Percentiles rank a stretch among this genome's conserved stretches.
These are phyloP conservation scores for Pyrenophora seminiperda DNA, from an alignment of 2,329 filamentous ascomycete species.

Conservation along the genomic window DNA sequence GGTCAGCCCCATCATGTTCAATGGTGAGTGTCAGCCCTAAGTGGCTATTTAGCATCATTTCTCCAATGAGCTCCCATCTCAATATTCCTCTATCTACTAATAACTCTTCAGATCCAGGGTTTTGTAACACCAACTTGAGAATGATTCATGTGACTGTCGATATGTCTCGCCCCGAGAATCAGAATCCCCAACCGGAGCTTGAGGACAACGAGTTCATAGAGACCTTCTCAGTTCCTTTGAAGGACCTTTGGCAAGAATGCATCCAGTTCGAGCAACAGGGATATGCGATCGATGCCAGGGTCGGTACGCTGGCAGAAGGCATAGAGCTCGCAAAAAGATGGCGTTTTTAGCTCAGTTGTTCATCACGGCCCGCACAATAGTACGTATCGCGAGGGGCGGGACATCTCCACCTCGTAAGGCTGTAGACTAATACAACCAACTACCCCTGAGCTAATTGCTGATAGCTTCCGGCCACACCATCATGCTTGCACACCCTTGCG, in stretches of 20 bases:
- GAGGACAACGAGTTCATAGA: conserved; percentile 86
- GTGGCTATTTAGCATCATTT: no score
- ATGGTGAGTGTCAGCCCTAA: conserved; percentile 38
- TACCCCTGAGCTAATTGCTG: no score
- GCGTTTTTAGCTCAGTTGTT: conserved; percentile 31
- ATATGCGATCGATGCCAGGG: conserved; percentile 77
- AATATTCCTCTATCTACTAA: neutral
- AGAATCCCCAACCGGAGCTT: conserved; percentile 68
- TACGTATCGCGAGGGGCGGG: neutral
- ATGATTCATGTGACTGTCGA: conserved; percentile 78
- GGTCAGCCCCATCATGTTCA: conserved; percentile 51
- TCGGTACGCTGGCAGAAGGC: conserved; percentile 78
- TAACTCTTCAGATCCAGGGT: conserved; percentile 45
- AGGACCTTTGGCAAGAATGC: conserved; percentile 68
- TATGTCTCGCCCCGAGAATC: conserved; percentile 70
- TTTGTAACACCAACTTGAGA: conserved; percentile 53
- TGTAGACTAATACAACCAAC: no score
- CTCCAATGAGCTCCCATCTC: neutral
- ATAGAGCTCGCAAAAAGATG: conserved; percentile 70
- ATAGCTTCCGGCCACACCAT: no score
- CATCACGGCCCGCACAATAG: neutral
- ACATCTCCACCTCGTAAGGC: no score
- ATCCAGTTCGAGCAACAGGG: conserved; percentile 70
- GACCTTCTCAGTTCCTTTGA: conserved; percentile 71
- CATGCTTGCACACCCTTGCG: no score